Base-by-base conservation (phyloP, 306 rosid species). In the Gastrolobium villosum region DNA sequence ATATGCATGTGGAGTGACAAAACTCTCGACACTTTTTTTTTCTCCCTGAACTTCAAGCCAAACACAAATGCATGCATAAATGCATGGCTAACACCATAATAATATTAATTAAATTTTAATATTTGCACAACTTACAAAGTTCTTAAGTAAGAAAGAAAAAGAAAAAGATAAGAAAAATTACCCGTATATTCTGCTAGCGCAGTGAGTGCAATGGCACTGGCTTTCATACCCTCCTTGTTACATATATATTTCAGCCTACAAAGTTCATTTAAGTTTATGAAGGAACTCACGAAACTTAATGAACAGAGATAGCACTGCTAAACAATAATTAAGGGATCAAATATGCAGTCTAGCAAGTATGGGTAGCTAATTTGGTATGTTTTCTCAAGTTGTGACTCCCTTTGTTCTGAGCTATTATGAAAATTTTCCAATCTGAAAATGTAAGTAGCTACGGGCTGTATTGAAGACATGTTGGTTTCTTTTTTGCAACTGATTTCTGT, bases 141-240 rank as follows among this genome's bases (percentile, higher is more conserved):
- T 62, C 10, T 36, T 37, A 62, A 37, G 26, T 20, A 20, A 20
- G 26, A 20, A 20, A 20, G 26, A 60, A 67, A 74, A 39, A 39
- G 46, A 60, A 10, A 67, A 48, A 5, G n/a, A 80, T 62, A 61
- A 65, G 75, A 80, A 31, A 77, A 70, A 66, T 70, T 11, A 94
- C 99, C 99, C 79, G 99, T 92, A 79, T 86, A 89, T 48, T 91
- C 91, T 28, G 95, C 97, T 50, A 94, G 91, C 43, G 97, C 91
- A 66, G 94, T 87, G 73, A 94, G 94, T 52, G 93, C 97, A 56
- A 88, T 80, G 59, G 95, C 90, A 72, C 76, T 89, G 37, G 88
- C 83, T 89, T 89, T 92, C 92, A 90, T 87, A 43, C 92, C 95
- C 86, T 94, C 99, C 86, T 88, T 93, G 88, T 86, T 90, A 76